These are phyloP conservation scores for Grosmannia huntii DNA, from an alignment of 2,329 filamentous ascomycete species.

Conservation along the genomic window DNA sequence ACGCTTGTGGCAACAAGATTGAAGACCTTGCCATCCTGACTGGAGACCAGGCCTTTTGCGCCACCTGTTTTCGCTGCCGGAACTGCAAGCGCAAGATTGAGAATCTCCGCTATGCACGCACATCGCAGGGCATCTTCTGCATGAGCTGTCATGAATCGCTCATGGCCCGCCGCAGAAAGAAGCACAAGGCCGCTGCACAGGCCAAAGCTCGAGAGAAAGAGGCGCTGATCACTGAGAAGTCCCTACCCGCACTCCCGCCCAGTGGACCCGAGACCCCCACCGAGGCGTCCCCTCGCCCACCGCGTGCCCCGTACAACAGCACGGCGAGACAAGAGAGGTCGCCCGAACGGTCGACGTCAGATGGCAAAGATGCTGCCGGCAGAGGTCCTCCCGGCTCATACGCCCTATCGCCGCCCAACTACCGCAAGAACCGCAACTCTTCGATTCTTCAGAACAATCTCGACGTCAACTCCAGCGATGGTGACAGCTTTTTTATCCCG, in stretches of 20 bases:
- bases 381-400: slow-evolving; percentile 20
- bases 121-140: slow-evolving; percentile 96
- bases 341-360: slow-evolving; percentile 33
- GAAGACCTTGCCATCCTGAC: slow-evolving; percentile 96
- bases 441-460: slow-evolving; percentile 35
- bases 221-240: slow-evolving; percentile 70
- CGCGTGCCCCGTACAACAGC: slow-evolving; percentile 36
- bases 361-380: slow-evolving; percentile 11
- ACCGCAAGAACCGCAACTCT: slow-evolving; percentile 67
- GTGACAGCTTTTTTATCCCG: slow-evolving; percentile 63
- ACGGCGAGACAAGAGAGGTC: slow-evolving; percentile 40
- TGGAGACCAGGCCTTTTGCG: slow-evolving; percentile 95
- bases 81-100: slow-evolving; percentile 99
- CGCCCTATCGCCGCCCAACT: slow-evolving; percentile 61
- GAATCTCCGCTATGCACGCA: slow-evolving; percentile 92
- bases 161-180: slow-evolving; percentile 85
- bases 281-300: slow-evolving; percentile 55
- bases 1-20: slow-evolving; percentile 92
- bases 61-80: slow-evolving; percentile 89
- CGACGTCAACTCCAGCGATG: slow-evolving; percentile 33
- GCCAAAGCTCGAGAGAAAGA: slow-evolving; percentile 53
- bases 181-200: slow-evolving; percentile 55
- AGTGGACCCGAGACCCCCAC: slow-evolving; percentile 57
- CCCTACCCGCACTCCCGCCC: slow-evolving; percentile 77
- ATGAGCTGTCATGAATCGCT: slow-evolving; percentile 97